phyloP scores from a whole-genome alignment of 108 stramenopile genomes.

The Pseudonitzschia pungens region DNA sequence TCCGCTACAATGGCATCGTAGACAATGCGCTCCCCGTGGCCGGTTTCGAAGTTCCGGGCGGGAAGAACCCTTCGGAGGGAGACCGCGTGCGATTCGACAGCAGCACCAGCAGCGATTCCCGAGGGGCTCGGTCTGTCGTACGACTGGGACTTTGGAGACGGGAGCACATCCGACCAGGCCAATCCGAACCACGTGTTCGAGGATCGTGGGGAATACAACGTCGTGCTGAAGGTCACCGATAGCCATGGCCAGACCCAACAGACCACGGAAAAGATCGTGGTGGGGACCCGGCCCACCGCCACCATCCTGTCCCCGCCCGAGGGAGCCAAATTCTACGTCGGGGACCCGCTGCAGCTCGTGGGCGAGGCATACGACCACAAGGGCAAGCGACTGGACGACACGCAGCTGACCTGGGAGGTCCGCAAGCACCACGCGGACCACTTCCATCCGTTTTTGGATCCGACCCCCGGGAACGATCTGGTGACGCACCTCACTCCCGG shows the following conservation, averaged over 20 bases:
- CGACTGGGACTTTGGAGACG: conserved; percentile 35
- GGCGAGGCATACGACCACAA: conserved; percentile 4
- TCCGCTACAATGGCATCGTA: conserved; percentile 16
- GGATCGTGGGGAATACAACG: conserved; percentile 7
- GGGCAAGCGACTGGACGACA: conserved; percentile 3
- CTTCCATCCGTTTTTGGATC: conserved; percentile 26
- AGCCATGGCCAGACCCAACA: conserved; percentile 1
- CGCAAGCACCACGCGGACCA: conserved; percentile 32
- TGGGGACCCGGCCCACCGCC: background rate
- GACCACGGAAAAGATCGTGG: background rate
- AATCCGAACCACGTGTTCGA: background rate
- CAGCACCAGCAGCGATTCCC: conserved; percentile 10
- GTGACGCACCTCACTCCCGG: conserved; percentile 8
- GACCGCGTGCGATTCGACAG: conserved; percentile 21
- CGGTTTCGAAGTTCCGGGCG: background rate
- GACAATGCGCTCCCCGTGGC: conserved; percentile 16
- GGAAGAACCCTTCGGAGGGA: background rate
- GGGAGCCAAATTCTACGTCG: background rate
- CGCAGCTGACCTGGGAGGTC: conserved; percentile 31
- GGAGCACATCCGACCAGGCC: background rate
- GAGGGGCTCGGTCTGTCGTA: conserved; percentile 19
- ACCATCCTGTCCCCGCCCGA: background rate
- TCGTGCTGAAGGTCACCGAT: conserved; percentile 20
- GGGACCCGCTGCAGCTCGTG: background rate
- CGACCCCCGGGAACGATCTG: conserved; percentile 12